Evolutionary conservation across 306 rosid species (phyloP), one percentile per base, ranked within the genome.

Genomic region (Astragalus membranaceus): DNA sequence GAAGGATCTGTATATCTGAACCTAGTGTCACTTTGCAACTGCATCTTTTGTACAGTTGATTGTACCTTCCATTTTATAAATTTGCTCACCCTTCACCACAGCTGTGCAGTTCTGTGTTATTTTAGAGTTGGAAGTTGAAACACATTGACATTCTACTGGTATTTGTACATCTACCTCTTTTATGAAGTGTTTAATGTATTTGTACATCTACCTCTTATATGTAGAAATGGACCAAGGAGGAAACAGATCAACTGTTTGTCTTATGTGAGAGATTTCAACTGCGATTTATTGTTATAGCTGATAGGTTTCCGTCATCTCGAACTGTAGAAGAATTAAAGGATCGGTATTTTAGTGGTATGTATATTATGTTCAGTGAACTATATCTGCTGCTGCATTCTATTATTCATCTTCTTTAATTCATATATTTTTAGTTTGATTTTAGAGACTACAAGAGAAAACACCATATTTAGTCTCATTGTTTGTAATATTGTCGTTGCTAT

Each of bases 161-260:
- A 54, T 44, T 56, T 35, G 55, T 33, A 17, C 41, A 63, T 8
- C 37, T 35, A 13, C 73, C 15, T 62, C 61, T 53, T 39, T 50
- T 9, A 64, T 57, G 10, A 42, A 64, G 63, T 37, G 23, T 74
- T 49, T 49, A 73, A 37, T 55, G 54, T 7, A 10, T 35, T 71
- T 29, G n/a, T n/a, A n/a, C n/a, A n/a, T n/a, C n/a, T n/a, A n/a
- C n/a, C 62, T 37, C 50, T 65, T 74, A 64, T 49, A 74, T 58
- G 14, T 75, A 94, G 99, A 71, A 46, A 49, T 94, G 97, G 99
- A 87, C 96, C 61, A 94, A 83, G 88, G 91, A 94, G 84, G 99
- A 87, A 89, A 94, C 99, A 12, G 91, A 91, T 83, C 89, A 81
- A 69, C 85, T 94, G 61, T 94, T 94, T 85, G 95, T 87, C 63